Conservation (phyloP, 2,329 filamentous ascomycete genomes). For the Scedosporium apiospermum region DNA sequence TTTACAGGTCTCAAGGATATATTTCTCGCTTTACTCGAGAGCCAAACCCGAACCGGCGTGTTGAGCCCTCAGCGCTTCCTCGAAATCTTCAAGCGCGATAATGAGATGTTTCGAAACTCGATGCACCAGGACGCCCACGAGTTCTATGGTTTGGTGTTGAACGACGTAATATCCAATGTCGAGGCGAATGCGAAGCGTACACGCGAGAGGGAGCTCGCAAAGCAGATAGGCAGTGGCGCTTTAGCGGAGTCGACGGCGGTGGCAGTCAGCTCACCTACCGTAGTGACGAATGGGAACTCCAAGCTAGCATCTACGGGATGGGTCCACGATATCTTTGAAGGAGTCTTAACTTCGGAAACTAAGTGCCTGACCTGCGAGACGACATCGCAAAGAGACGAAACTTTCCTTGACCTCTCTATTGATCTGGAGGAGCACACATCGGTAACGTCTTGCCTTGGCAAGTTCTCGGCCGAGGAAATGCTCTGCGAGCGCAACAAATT, state of each 20-base stretch:
- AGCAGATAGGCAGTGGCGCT: conserved; percentile 25
- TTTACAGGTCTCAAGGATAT: conserved; percentile 96
- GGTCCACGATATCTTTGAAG: conserved; percentile 97
- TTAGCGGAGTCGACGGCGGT: conserved; percentile 12
- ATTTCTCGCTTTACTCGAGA: conserved; percentile 80
- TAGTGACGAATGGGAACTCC: not conserved
- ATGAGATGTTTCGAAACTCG: conserved; percentile 93
- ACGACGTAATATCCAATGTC: conserved; percentile 89
- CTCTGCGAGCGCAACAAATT: conserved; percentile 98
- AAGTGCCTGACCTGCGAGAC: conserved; percentile 95
- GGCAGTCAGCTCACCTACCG: conserved; percentile 24
- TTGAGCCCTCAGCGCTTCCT: conserved; percentile 87
- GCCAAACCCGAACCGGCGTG: conserved; percentile 74
- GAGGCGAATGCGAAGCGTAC: conserved; percentile 71
- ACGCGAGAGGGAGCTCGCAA: conserved; percentile 37
- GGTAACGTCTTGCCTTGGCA: conserved; percentile 86
- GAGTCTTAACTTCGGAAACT: conserved; percentile 88
- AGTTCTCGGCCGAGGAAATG: conserved; percentile 98
- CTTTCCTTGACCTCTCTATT: conserved; percentile 91
- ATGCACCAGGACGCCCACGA: conserved; percentile 99
- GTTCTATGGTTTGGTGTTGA: conserved; percentile 89
- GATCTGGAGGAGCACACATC: conserved; percentile 93
- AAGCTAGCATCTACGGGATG: conserved; percentile 50
- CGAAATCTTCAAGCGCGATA: conserved; percentile 86
- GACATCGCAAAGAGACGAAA: conserved; percentile 87